Conservation (phyloP, 2,329 filamentous ascomycete species). For the Celoporthe dispersa region DNA sequence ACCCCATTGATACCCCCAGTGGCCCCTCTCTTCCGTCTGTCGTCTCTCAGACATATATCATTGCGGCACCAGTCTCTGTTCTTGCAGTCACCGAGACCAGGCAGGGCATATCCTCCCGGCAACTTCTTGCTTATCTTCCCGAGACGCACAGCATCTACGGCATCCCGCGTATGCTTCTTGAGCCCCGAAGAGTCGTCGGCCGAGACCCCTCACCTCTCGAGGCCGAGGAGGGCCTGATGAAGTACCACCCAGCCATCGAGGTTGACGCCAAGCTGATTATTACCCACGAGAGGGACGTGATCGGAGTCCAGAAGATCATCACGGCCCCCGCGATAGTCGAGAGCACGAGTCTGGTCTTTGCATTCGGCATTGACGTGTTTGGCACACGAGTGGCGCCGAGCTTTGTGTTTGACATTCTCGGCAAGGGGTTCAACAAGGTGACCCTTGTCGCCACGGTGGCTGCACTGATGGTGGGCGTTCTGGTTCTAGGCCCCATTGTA, state of each 20-base stretch:
- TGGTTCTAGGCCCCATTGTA: slow-evolving; percentile 84
- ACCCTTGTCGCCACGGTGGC: slow-evolving; percentile 83
- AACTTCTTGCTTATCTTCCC: slow-evolving; percentile 79
- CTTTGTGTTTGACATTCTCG: slow-evolving; percentile 87
- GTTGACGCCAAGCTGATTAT: slow-evolving; percentile 82
- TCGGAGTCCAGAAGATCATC: slow-evolving; percentile 75
- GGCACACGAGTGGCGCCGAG: slow-evolving; percentile 87
- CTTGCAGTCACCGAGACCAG: slow-evolving; percentile 86
- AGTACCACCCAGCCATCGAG: slow-evolving; percentile 77
- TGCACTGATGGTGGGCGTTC: slow-evolving; percentile 76
- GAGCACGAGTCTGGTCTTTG: slow-evolving; percentile 88
- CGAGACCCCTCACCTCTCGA: slow-evolving; percentile 82
- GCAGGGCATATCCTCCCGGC: slow-evolving; percentile 86
- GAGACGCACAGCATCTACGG: slow-evolving; percentile 75
- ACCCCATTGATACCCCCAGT: slow-evolving; percentile 62
- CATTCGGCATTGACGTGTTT: slow-evolving; percentile 87
- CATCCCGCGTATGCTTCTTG: slow-evolving; percentile 77
- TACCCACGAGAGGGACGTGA: slow-evolving; percentile 80
- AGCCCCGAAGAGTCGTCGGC: slow-evolving; percentile 84
- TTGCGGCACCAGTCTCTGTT: slow-evolving; percentile 77
- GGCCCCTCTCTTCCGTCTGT: slow-evolving; percentile 71
- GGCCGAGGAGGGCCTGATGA: slow-evolving; percentile 79
- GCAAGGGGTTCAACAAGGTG: slow-evolving; percentile 90
- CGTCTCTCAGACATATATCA: slow-evolving; percentile 78
- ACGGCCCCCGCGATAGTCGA: slow-evolving; percentile 81